These are phyloP conservation scores for Aureobasidium lini DNA, from an alignment of 2,329 filamentous ascomycete species.

Conservation along the genomic window DNA sequence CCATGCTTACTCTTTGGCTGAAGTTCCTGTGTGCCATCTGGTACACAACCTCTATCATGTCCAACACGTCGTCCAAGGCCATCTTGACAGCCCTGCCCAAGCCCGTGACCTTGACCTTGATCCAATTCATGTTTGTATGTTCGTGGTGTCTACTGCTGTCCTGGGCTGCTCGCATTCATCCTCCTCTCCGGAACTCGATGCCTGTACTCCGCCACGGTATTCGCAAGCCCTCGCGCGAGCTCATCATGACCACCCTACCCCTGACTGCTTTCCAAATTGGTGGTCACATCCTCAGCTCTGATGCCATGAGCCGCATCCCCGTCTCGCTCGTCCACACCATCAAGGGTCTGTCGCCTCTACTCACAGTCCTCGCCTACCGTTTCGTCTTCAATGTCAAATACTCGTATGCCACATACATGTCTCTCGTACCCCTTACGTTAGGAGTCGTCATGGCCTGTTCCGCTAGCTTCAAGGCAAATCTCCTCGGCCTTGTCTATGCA, in stretches of 20 bases:
- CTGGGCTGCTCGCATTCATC: constrained; percentile 66
- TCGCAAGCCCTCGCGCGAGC: constrained; percentile 68
- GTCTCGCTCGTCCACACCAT: constrained; percentile 98
- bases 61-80: constrained; percentile 95
- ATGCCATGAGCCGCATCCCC: constrained; percentile 87
- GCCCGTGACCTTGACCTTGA: constrained; percentile 81
- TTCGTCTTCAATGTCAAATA: constrained; percentile 84
- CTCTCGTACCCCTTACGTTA: constrained; percentile 65
- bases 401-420: constrained; percentile 77
- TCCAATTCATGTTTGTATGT: constrained; percentile 91
- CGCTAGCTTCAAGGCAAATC: constrained; percentile 66
- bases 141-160: constrained; percentile 77
- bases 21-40: constrained; percentile 80
- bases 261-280: constrained; percentile 87
- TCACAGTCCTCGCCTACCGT: constrained; percentile 90
- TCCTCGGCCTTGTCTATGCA: constrained; percentile 83
- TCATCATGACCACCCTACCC: constrained; percentile 82
- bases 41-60: constrained; percentile 92
- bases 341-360: constrained; percentile 90
- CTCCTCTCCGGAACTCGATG: constrained; percentile 60
- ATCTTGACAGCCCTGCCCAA: constrained; percentile 88
- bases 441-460: constrained; percentile 98
- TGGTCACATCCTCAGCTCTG: constrained; percentile 88
- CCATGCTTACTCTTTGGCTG: constrained; percentile 24
- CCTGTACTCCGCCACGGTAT: constrained; percentile 81